Base-by-base conservation (phyloP, 768 basidiomycete species). In the Termitomyces eurrhizus region DNA sequence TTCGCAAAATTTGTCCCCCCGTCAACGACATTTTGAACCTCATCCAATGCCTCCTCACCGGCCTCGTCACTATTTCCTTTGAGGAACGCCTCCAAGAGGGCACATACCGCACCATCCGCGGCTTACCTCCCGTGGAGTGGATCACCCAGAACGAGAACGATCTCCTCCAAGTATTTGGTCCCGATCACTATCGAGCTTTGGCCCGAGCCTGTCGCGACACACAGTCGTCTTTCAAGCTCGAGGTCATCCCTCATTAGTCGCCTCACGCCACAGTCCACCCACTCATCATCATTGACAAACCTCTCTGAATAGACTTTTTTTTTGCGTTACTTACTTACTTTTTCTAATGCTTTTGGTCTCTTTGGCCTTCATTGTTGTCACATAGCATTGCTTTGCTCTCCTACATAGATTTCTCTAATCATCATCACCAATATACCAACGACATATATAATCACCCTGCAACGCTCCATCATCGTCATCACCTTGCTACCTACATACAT, bases 121-220 rank as follows among this genome's bases (percentile, higher is more conserved):
- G 86, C 21, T 73, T 93, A 16, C 91, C 92, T 21, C 84, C 90
- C 12, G 79, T 81, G n/a, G 80, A 88, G 42, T 93, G 91, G 91
- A 79, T 93, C 59, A 82, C 80, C 62, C 81, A 82, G 41, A 85
- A 93, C 69, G 85, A 92, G 71, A 71, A 77, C 5, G 77, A 81
- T 51, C 83, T 93, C 45, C 76, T 82, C 57, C 87, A 90, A 55
- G 82, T 93, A 60, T 90, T 93, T 68, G 90, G 89, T n/a, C 73
- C 74, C 49, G 65, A 84, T 46, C 90, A 90, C 69, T 92, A 83
- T 76, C 84, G 81, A 67, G 83, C 88, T 60, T 76, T 93, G 52
- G 85, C 86, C 68, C 83, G 82, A 67, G 90, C 91, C 32, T 89
- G 87, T 68, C 84, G 78, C 64, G 89, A 91, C 73, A 85, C 83